A percentile compares a stretch with the other conserved stretches of the same genome.
Conservation (phyloP, 2,329 filamentous ascomycete species). For the Pyrenochaeta sp. region DNA sequence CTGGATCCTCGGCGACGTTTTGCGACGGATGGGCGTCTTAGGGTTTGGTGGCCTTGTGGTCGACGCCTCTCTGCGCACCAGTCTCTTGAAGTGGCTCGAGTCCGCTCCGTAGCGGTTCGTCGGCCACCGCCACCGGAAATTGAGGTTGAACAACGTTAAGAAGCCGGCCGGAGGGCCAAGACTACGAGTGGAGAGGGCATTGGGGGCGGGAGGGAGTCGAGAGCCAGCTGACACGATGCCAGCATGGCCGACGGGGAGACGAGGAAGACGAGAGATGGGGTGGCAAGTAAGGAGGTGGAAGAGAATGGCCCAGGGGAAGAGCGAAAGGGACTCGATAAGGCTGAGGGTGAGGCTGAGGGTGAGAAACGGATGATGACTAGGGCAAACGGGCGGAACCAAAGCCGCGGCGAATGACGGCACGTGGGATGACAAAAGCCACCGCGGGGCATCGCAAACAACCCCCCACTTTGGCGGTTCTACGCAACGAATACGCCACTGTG, state of each 20-base stretch:
- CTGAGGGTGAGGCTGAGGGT: too few species aligned
- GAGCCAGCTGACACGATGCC: too few species aligned
- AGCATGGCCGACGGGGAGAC: neutral
- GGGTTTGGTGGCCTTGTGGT: too few species aligned
- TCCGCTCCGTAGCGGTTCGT: neutral
- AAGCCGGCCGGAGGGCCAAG: neutral
- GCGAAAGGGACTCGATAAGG: neutral
- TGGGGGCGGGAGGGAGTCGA: too few species aligned
- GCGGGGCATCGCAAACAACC: slow-evolving; percentile 15
- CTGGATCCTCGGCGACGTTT: too few species aligned
- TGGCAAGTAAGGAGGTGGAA: neutral
- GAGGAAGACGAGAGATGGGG: neutral
- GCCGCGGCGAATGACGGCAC: slow-evolving; percentile 2
- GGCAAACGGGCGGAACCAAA: neutral
- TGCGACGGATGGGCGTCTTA: too few species aligned
- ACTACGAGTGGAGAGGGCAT: too few species aligned
- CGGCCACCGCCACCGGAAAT: neutral
- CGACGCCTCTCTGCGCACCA: too few species aligned
- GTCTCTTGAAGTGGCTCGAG: neutral
- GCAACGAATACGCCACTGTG: neutral
- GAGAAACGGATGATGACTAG: neutral
- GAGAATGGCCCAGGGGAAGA: too few species aligned
- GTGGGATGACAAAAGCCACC: slow-evolving; percentile 13
- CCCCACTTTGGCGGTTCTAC: slow-evolving; percentile 13
- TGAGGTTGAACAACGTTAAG: neutral